These are phyloP conservation scores for Boletus tylopilopsis DNA, from an alignment of 768 basidiomycete species.

Conservation along the genomic window DNA sequence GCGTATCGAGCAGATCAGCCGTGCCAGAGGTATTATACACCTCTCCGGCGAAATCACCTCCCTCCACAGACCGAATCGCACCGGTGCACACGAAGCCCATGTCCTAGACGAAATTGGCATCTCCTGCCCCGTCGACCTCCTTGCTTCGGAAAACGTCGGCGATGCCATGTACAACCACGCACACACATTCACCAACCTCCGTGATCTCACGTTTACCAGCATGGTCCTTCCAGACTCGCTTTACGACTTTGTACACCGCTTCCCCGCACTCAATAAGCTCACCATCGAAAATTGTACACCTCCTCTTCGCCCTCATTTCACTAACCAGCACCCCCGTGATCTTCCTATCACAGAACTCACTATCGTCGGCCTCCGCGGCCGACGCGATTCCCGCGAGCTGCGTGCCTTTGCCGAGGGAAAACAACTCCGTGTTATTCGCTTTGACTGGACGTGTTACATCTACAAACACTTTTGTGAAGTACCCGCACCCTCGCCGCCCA, in stretches of 20 bases:
- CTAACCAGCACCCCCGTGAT: slow-evolving; percentile 25
- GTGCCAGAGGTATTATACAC: slow-evolving; percentile 21
- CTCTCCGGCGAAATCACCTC: slow-evolving; percentile 13
- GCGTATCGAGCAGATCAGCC: slow-evolving; percentile 28
- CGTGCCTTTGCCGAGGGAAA: slow-evolving; percentile 35
- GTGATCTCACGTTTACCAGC: slow-evolving; percentile 35
- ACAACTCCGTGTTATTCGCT: slow-evolving; percentile 36
- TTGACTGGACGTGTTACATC: slow-evolving; percentile 43
- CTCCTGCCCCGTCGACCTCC: slow-evolving; percentile 17
- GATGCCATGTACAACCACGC: slow-evolving; percentile 22
- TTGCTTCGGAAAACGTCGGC: slow-evolving; percentile 17
- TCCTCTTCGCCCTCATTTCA: slow-evolving; percentile 19
- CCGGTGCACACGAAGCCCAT: slow-evolving; percentile 26
- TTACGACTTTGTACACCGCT: slow-evolving; percentile 33
- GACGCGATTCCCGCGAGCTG: slow-evolving; percentile 21
- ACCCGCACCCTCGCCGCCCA: background rate
- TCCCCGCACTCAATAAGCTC: slow-evolving; percentile 37
- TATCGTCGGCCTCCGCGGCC: slow-evolving; percentile 35
- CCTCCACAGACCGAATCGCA: slow-evolving; percentile 16
- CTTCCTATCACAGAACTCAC: slow-evolving; percentile 44
- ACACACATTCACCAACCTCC: slow-evolving; percentile 36
- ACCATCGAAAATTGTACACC: slow-evolving; percentile 39
- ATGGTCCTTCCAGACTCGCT: slow-evolving; percentile 37
- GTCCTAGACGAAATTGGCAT: slow-evolving; percentile 21
- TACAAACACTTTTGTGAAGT: slow-evolving; percentile 27